Conservation (phyloP, 1,139 yeast species). For the Wickerhamomyces sp. region DNA sequence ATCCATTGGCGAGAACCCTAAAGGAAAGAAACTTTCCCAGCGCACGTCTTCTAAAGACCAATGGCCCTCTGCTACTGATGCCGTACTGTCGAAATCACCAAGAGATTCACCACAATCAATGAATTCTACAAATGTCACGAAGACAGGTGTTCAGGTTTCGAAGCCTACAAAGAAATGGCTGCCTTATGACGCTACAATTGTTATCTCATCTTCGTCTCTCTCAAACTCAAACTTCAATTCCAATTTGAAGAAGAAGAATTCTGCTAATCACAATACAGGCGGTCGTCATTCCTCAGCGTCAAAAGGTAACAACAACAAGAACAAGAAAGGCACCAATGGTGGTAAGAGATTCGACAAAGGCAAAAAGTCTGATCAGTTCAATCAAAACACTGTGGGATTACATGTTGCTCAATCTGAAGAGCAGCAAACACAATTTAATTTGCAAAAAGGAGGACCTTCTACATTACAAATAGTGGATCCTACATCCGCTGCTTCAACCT, state of each 20-base stretch:
- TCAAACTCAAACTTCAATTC: constrained; percentile 1
- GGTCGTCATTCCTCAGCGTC: too few species aligned
- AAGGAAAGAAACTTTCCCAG: neutral
- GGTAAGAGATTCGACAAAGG: constrained; percentile 2
- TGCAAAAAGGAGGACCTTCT: too few species aligned
- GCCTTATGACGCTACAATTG: constrained; percentile 26
- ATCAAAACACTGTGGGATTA: neutral
- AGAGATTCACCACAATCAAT: neutral
- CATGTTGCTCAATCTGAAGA: too few species aligned
- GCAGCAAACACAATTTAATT: too few species aligned
- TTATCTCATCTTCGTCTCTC: constrained; percentile 10
- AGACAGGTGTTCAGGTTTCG: too few species aligned
- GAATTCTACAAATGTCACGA: too few species aligned
- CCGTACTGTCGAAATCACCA: constrained; percentile 7
- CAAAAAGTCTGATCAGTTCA: neutral
- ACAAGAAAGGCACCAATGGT: constrained; percentile 3
- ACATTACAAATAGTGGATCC: neutral
- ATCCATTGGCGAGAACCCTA: too few species aligned
- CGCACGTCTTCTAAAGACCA: constrained; percentile 8
- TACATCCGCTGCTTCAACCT: neutral
- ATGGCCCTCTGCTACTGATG: constrained; percentile 20
- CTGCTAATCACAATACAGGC: neutral
- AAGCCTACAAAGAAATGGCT: constrained; percentile 27
- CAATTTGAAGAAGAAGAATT: constrained; percentile 1
- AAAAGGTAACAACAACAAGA: constrained; percentile 3